These are phyloP conservation scores for Aspergillus ibericus DNA, from an alignment of 2,329 filamentous ascomycete species.

Conservation along the genomic window DNA sequence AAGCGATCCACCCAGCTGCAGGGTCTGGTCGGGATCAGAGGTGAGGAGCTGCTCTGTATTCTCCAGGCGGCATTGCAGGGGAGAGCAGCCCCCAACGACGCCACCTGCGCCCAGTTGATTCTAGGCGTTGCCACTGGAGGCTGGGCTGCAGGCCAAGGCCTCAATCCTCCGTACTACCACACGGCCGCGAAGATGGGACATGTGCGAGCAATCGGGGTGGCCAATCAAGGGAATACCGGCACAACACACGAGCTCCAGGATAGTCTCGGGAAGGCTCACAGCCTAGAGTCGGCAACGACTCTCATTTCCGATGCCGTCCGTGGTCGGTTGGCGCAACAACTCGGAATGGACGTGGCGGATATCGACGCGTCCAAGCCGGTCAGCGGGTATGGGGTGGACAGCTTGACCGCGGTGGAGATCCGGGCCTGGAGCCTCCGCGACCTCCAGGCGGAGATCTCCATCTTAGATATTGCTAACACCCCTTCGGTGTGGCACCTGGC, in stretches of 20 bases:
- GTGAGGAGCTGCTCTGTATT: neutral
- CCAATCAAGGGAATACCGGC: neutral
- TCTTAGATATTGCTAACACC: neutral
- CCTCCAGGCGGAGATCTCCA: neutral
- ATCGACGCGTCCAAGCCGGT: neutral
- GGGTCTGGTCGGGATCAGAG: neutral
- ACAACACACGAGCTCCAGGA: neutral
- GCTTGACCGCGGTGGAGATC: constrained; percentile 1
- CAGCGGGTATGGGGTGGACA: constrained; percentile 1
- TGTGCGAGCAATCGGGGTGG: too few relatives aligned
- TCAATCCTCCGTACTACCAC: too few relatives aligned
- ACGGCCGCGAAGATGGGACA: too few relatives aligned
- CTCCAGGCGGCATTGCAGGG: neutral
- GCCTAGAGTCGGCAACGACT: neutral
- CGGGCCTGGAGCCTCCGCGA: neutral
- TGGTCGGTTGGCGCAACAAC: neutral
- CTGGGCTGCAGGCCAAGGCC: too few relatives aligned
- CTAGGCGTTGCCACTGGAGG: neutral
- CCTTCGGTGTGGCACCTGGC: neutral
- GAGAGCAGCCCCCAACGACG: neutral
- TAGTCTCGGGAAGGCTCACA: neutral
- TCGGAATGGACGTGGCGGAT: neutral
- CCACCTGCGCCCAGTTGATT: neutral
- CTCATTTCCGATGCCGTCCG: neutral
- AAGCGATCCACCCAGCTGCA: neutral